Evolutionary conservation across 495 filamentous ascomycete species (phyloP), one percentile per base, ranked within the genome.

Genomic region (Friedmanniomyces endolithicus): DNA sequence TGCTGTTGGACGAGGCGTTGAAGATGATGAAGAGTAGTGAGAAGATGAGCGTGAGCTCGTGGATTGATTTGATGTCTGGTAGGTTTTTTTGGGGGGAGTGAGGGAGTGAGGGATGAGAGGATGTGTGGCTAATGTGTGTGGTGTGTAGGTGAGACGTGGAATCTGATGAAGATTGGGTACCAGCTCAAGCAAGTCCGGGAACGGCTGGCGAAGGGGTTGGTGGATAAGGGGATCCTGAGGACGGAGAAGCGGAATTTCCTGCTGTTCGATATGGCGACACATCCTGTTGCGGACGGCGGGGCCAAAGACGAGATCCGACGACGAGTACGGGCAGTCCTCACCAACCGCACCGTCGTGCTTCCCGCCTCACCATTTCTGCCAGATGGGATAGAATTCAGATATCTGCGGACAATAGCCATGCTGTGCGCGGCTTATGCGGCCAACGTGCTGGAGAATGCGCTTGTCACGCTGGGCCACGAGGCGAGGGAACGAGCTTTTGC

Each of bases 1-100:
- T 97, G 63, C 78, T 98, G 65, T 80, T 98, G 63, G 92, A 98
- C 73, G 92, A 98, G 76, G 86, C 92, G 56, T 76, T 98, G 67
- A 97, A 98, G 76, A 94, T 98, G 90, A 98, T 97, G 90, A 97
- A 98, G 74, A 82, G 83, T 58, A 94, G 88, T 68, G 92, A 98
- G 77, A 95, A 95, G 78, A 97, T 98, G 92, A 98, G 92, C 69
- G 94, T 97, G 50, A 88, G 84, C 72, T 85, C 87, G 35, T 98
- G 92, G 92, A 96, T 98, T 68, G 92, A 98, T 67, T 74, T 98
- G 56, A 87, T 98, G 87, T 95, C 87, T 64, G 92, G 92, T 96
- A 84, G 50, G 78, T 56, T n/a, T n/a, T 52, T 53, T 25, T n/a
- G n/a, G n/a, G n/a, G n/a, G 27, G 16, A 39, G 24, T 41, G 31